Evolutionary conservation across 345 rosid genomes (phyloP).

Genomic region (Erucastrum elatum): DNA sequence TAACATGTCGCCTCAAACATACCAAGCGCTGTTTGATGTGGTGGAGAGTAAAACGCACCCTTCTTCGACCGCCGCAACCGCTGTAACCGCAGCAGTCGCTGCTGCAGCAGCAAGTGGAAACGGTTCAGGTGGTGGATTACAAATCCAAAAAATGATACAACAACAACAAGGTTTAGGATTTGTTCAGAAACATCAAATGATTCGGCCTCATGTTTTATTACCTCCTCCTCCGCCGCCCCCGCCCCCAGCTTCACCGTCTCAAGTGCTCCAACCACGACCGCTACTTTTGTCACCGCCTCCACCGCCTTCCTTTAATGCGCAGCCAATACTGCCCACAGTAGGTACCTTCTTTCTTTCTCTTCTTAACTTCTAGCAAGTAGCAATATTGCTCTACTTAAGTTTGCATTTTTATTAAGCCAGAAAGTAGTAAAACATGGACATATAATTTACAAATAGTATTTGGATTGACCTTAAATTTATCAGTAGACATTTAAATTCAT

Average conservation of each 20-base stretch:
- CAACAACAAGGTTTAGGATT: conserved; percentile 38
- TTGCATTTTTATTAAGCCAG: not conserved
- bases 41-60: conserved; percentile 56
- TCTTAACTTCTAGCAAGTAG: conserved; percentile 21
- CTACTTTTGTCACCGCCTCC: conserved; percentile 40
- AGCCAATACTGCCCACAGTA: conserved; percentile 53
- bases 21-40: conserved; percentile 65
- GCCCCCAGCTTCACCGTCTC: conserved; percentile 40
- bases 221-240: conserved; percentile 36
- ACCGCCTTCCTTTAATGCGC: conserved; percentile 40
- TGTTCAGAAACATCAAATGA: conserved; percentile 40
- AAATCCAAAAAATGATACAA: conserved; percentile 27
- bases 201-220: conserved; percentile 42
- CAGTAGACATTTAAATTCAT: not conserved
- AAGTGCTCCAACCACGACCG: conserved; percentile 22
- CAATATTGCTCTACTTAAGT: conserved; percentile 11
- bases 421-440: not conserved
- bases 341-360: conserved; percentile 53
- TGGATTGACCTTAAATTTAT: not conserved
- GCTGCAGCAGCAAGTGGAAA: conserved; percentile 33
- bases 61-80: conserved; percentile 30
- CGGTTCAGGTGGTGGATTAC: conserved; percentile 32
- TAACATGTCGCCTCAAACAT: conserved; percentile 66
- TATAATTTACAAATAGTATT: not conserved
- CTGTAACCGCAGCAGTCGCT: conserved; percentile 13